These are phyloP conservation scores for Globisporangium mamillatum DNA, from an alignment of 352 stramenopile genomes.

Conservation along the genomic window DNA sequence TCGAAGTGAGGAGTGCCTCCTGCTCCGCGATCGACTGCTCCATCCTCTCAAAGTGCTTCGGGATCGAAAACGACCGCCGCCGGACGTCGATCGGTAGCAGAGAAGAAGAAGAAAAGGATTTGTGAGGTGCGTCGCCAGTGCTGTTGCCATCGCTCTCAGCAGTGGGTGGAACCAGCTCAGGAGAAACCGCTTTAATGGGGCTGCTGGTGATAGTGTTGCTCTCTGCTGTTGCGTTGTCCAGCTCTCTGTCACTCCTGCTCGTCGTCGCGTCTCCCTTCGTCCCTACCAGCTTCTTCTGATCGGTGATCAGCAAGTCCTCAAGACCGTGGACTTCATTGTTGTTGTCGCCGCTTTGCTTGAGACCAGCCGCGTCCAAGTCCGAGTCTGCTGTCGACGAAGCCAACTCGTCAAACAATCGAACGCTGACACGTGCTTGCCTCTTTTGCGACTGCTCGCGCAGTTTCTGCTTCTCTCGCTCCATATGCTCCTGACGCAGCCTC, in stretches of 20 bases:
- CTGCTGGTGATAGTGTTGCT: background rate
- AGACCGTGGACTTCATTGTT: constrained; percentile 31
- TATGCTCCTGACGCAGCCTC: constrained; percentile 57
- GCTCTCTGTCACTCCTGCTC: background rate
- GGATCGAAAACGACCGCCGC: constrained; percentile 42
- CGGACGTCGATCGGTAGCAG: constrained; percentile 16
- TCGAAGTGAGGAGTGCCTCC: constrained; percentile 51
- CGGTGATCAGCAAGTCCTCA: constrained; percentile 37
- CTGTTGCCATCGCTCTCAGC: background rate
- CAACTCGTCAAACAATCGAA: constrained; percentile 50
- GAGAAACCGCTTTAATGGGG: background rate
- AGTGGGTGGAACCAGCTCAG: background rate
- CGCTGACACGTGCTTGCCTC: constrained; percentile 14
- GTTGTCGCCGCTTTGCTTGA: constrained; percentile 14
- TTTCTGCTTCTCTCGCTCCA: constrained; percentile 65
- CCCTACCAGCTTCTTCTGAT: background rate
- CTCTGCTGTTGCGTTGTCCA: background rate
- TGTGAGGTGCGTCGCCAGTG: background rate
- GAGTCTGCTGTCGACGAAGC: constrained; percentile 8
- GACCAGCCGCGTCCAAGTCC: background rate
- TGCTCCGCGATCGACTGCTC: constrained; percentile 19
- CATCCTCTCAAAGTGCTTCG: constrained; percentile 44
- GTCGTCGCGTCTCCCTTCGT: background rate
- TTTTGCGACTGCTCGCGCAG: background rate
- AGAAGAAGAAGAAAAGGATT: background rate